These are phyloP conservation scores for Chaetomium sp. DNA, from an alignment of 2,329 filamentous ascomycete species.

Conservation along the genomic window DNA sequence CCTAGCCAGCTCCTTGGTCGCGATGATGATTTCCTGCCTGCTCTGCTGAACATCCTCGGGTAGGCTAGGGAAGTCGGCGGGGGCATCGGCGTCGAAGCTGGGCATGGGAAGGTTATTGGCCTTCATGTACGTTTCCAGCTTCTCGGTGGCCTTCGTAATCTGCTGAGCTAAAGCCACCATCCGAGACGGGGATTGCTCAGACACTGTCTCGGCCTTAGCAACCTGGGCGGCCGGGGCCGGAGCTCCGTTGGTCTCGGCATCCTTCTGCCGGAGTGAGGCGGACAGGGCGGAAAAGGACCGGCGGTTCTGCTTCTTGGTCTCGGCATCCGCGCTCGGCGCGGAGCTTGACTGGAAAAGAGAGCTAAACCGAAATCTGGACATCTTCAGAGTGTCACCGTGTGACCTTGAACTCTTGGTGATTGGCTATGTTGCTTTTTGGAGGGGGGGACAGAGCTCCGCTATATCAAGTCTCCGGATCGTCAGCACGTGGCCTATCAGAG, in stretches of 20 bases:
- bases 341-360: conserved; percentile 41
- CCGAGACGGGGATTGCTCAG: conserved; percentile 39
- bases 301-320: conserved; percentile 42
- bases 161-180: conserved; percentile 51
- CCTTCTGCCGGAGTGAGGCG: conserved; percentile 33
- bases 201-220: conserved; percentile 2
- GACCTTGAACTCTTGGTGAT: neutral
- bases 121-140: conserved; percentile 51
- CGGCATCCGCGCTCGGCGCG: conserved; percentile 32
- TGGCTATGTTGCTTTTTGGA: neutral
- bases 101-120: conserved; percentile 47
- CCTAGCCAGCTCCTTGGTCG: conserved; percentile 51
- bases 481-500: conserved; percentile 2
- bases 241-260: conserved; percentile 23
- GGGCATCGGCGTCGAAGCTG: conserved; percentile 49
- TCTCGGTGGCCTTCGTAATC: conserved; percentile 53
- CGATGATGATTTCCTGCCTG: conserved; percentile 51
- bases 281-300: conserved; percentile 40
- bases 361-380: conserved; percentile 43
- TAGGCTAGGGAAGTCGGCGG: conserved; percentile 51
- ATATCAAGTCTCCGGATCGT: neutral
- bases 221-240: conserved; percentile 2
- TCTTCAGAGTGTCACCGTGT: conserved; percentile 27
- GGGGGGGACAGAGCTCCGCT: neutral
- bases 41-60: conserved; percentile 50